phyloP scores from a whole-genome alignment of 352 stramenopile genomes.

The Aphanomyces astaci region DNA sequence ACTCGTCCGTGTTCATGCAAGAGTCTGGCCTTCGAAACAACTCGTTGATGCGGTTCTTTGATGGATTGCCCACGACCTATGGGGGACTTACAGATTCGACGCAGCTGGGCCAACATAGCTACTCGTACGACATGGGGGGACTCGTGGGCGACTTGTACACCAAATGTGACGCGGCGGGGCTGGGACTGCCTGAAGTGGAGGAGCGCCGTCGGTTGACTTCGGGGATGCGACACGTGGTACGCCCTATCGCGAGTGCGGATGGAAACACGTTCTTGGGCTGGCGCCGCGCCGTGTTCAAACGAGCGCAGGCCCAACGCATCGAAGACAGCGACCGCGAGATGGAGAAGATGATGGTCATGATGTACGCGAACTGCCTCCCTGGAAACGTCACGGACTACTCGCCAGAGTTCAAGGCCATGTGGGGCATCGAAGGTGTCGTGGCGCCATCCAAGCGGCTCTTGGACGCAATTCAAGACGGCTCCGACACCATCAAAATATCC shows the following conservation, averaged over 20 bases:
- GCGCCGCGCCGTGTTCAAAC: conserved; percentile 1
- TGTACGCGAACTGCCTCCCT: conserved; percentile 43
- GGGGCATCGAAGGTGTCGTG: conserved; percentile 33
- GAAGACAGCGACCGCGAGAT: conserved; percentile 36
- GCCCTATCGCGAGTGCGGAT: not conserved
- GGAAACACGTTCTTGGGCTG: not conserved
- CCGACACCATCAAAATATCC: conserved; percentile 8
- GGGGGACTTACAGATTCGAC: conserved; percentile 40
- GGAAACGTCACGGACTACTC: conserved; percentile 35
- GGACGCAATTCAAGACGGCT: conserved; percentile 29
- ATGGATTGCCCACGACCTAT: conserved; percentile 26
- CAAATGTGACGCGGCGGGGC: conserved; percentile 28
- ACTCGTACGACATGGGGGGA: not conserved
- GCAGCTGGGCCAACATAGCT: conserved; percentile 34
- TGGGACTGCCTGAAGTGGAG: not conserved
- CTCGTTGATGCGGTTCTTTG: conserved; percentile 20
- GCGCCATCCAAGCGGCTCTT: conserved; percentile 33
- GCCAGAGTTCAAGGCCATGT: conserved; percentile 37
- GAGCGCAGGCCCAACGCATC: conserved; percentile 16
- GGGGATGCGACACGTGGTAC: not conserved
- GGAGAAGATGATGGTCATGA: conserved; percentile 46
- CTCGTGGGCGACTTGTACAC: conserved; percentile 38
- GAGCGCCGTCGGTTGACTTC: not conserved
- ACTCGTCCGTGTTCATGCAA: conserved; percentile 4
- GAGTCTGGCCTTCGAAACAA: not conserved